Evolutionary conservation across 352 stramenopile genomes (phyloP).

Genomic region (Thalassiosira exigua): DNA sequence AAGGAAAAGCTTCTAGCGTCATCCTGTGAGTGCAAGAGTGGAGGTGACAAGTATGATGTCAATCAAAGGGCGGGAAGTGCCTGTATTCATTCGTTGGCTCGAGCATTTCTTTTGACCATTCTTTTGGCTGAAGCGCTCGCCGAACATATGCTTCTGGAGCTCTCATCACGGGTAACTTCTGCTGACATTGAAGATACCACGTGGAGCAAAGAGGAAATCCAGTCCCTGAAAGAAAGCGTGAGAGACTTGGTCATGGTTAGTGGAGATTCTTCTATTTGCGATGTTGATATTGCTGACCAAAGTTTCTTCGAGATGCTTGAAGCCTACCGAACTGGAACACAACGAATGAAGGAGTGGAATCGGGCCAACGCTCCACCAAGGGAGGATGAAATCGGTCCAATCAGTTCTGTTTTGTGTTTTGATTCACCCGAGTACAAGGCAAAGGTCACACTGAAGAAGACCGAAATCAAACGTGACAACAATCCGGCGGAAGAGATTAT

Average conservation of each 20-base stretch:
- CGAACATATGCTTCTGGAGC: slow-evolving; percentile 32
- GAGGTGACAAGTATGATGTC: slow-evolving; percentile 9
- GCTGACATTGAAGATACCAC: slow-evolving; percentile 3
- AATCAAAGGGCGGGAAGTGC: slow-evolving; percentile 1
- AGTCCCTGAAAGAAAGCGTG: slow-evolving; percentile 24
- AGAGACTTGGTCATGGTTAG: slow-evolving; percentile 18
- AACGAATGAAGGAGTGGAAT: slow-evolving; percentile 31
- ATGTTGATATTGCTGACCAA: not conserved
- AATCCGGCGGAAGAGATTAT: too few relatives aligned
- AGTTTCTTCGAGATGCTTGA: slow-evolving; percentile 41
- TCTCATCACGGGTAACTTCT: slow-evolving; percentile 21
- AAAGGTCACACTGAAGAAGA: slow-evolving; percentile 12
- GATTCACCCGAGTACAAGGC: slow-evolving; percentile 27
- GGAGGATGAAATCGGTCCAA: slow-evolving; percentile 20
- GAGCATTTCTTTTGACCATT: slow-evolving; percentile 9
- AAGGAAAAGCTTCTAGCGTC: slow-evolving; percentile 16
- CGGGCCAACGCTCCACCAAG: not conserved
- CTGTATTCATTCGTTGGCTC: slow-evolving; percentile 19
- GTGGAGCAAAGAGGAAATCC: slow-evolving; percentile 19
- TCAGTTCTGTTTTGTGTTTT: slow-evolving; percentile 2
- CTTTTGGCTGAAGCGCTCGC: slow-evolving; percentile 31
- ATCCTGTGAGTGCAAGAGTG: slow-evolving; percentile 21
- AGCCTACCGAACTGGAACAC: slow-evolving; percentile 25
- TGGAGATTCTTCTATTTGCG: not conserved
- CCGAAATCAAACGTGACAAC: not conserved